A percentile compares a stretch with the other conserved stretches of the same genome.
phyloP scores from a whole-genome alignment of 2,329 filamentous ascomycete genomes.

The Dothideomycetes sp. region DNA sequence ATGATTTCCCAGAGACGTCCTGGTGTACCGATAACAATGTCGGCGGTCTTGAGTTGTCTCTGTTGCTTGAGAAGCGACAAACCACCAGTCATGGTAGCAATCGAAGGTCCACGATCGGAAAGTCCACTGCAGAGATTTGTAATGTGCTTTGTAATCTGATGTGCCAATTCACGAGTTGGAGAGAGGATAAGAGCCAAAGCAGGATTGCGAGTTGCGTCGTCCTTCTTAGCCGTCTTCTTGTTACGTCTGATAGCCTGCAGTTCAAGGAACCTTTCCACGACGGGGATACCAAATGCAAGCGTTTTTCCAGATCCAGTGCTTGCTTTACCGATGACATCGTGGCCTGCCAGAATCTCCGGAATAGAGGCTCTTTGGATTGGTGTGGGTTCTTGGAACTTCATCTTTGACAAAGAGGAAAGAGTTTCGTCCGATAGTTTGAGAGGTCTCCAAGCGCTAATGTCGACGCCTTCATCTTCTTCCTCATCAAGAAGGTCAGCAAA shows the following conservation, averaged over 20 bases:
- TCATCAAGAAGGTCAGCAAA: constrained; percentile 44
- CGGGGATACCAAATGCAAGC: constrained; percentile 85
- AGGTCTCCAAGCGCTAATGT: constrained; percentile 70
- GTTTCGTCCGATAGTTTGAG: constrained; percentile 64
- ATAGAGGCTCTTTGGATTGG: constrained; percentile 72
- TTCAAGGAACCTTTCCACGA: constrained; percentile 73
- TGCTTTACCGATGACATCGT: constrained; percentile 91
- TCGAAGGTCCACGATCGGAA: constrained; percentile 49
- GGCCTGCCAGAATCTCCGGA: constrained; percentile 70
- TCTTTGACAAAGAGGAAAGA: constrained; percentile 63
- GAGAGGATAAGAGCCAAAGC: constrained; percentile 76
- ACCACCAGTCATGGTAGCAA: constrained; percentile 88
- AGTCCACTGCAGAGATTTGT: constrained; percentile 60
- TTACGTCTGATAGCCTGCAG: constrained; percentile 23
- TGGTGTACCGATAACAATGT: constrained; percentile 82
- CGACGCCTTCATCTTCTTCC: constrained; percentile 50
- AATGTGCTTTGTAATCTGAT: constrained; percentile 81
- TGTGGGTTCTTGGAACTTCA: constrained; percentile 75
- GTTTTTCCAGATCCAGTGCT: constrained; percentile 96
- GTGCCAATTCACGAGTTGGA: constrained; percentile 85
- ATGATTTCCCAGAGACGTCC: constrained; percentile 92
- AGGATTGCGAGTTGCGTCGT: constrained; percentile 22
- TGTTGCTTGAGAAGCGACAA: constrained; percentile 93
- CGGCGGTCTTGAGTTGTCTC: constrained; percentile 69
- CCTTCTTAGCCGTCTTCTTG: constrained; percentile 10